Conservation (phyloP, 495 filamentous ascomycete genomes). For the Thermochaetoides thermophila region DNA sequence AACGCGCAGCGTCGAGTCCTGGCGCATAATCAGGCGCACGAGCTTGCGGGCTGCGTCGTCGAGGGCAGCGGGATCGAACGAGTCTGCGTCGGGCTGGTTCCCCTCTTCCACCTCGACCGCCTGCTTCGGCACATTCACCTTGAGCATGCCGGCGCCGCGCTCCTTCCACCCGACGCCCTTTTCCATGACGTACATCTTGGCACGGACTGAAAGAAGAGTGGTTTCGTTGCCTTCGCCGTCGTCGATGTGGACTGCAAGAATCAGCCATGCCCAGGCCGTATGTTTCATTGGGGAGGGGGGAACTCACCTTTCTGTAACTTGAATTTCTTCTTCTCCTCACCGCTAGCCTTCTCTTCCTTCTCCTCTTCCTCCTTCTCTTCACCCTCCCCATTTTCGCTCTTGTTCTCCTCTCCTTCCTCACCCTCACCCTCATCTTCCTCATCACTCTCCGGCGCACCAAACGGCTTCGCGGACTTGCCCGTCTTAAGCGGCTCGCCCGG, state of each 20-base stretch:
- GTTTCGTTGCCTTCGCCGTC: constrained; percentile 66
- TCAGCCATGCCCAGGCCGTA: constrained; percentile 4
- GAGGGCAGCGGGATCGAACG: constrained; percentile 35
- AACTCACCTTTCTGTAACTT: constrained; percentile 51
- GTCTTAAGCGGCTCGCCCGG: constrained; percentile 40
- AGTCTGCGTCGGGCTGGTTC: constrained; percentile 21
- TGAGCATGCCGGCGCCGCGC: constrained; percentile 66
- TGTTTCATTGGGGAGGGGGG: not conserved
- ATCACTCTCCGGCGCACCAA: constrained; percentile 57
- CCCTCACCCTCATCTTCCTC: constrained; percentile 37
- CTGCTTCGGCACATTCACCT: constrained; percentile 56
- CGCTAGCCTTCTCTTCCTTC: constrained; percentile 25
- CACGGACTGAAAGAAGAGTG: constrained; percentile 46
- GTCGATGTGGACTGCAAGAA: constrained; percentile 29
- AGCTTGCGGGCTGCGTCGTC: constrained; percentile 19
- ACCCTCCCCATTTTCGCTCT: constrained; percentile 7
- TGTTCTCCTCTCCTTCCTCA: constrained; percentile 22
- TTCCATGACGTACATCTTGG: constrained; percentile 63
- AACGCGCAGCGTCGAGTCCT: constrained; percentile 73
- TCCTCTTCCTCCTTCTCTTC: constrained; percentile 31
- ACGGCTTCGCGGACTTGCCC: constrained; percentile 47
- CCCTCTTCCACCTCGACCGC: constrained; percentile 32
- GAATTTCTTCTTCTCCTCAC: constrained; percentile 47
- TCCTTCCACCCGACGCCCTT: constrained; percentile 66
- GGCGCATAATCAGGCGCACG: constrained; percentile 71